Conservation (phyloP, 169 alveolate genomes). For the Amoebophrya sp. region DNA sequence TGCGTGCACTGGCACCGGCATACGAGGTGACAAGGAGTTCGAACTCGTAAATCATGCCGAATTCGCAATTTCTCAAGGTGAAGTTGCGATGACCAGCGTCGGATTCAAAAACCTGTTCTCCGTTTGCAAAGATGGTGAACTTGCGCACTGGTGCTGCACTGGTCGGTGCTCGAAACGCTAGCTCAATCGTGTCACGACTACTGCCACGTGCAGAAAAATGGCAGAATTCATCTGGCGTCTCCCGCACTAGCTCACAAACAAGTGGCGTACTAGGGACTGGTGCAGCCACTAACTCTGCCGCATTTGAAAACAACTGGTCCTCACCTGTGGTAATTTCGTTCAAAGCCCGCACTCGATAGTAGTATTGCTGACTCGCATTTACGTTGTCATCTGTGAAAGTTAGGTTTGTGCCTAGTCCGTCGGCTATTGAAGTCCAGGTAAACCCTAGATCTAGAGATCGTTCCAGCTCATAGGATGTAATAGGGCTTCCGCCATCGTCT, state of each 20-base stretch:
- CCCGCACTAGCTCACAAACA: neutral
- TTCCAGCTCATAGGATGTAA: neutral
- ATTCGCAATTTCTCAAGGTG: neutral
- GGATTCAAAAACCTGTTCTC: neutral
- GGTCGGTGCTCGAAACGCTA: neutral
- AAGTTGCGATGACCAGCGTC: slow-evolving; percentile 19
- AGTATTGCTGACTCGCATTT: neutral
- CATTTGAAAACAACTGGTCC: neutral
- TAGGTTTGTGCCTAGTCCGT: neutral
- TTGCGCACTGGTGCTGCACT: neutral
- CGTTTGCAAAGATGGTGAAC: slow-evolving; percentile 5
- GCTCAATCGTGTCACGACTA: neutral
- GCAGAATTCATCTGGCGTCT: neutral
- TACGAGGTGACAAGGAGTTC: neutral
- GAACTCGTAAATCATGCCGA: neutral
- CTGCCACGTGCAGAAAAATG: neutral
- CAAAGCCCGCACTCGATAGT: neutral
- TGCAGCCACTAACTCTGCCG: neutral
- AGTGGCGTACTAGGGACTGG: neutral
- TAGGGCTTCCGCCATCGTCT: slow-evolving; percentile 28
- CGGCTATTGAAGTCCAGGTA: neutral
- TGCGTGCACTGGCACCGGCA: neutral
- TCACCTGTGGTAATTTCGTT: neutral
- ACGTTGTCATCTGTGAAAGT: neutral
- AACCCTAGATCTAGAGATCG: neutral